Base-by-base conservation (phyloP, 306 rosid genomes). In the Crataegus laevigata region DNA sequence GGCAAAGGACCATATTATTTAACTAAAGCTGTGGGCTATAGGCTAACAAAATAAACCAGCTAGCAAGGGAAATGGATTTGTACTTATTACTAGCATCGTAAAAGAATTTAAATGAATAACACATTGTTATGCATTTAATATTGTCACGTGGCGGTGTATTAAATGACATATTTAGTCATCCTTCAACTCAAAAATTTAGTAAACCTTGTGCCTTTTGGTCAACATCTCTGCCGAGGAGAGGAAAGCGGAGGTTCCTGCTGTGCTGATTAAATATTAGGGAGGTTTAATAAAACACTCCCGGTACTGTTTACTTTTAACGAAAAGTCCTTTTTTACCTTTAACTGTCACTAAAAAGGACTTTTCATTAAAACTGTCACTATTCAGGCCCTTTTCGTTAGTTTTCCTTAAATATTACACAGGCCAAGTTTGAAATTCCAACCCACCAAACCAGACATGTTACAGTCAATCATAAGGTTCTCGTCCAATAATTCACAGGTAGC, bases 391-490 rank as follows among this genome's bases (percentile, higher is more conserved):
- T n/a, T n/a, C n/a, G n/a, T n/a, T n/a, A n/a, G n/a, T n/a, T n/a
- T n/a, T n/a, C n/a, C n/a, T n/a, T n/a, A 50, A 47, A 47, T 50
- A 40, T 40, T 36, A 36, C 40, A 36, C 40, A 36, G 40, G 40
- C 40, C 43, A 70, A 67, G 47, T 43, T 57, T 66, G 54, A 80
- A 29, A 29, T 18, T 28, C 36, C 4, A 10, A 52, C 22, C 68
- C 74, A 50, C 54, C 54, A 50, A 50, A 68, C 66, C 79, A 68
- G 8, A 32, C 17, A 24, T 71, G 75, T 59, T 17, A 3, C 8
- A 17, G 18, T 50, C 58, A 30, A 58, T 64, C 78, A 21, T 21
- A 43, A 8, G 34, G 1, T 6, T 30, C 51, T 34, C 12, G 45
- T 76, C 73, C 76, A 57, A 11, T 71, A 43, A 43, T 45, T 38